Evolutionary conservation across 2,329 filamentous ascomycete species (phyloP), one percentile per base, ranked within the genome.

Genomic region (Lasiodiplodia sp.): DNA sequence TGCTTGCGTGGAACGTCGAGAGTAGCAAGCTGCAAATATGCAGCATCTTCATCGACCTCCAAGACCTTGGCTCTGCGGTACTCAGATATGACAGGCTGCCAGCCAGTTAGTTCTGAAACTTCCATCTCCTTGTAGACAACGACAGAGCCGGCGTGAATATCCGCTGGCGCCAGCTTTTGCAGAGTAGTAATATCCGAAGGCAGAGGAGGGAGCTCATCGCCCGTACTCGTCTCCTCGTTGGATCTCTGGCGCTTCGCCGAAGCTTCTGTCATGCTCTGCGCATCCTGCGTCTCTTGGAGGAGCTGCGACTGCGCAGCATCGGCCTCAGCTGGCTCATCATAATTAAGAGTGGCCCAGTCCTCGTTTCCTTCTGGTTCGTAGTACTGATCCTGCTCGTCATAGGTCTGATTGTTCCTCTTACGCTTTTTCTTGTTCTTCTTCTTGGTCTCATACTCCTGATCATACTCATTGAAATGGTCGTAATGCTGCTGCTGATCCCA

Each of bases 401-500:
- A 72, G 16, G 72, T 68, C 67, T 73, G 25, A 55, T 72, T 66
- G 57, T 69, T 66, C 52, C 68, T 58, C 2, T 73, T 70, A 82
- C 73, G 21, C 78, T 83, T 77, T 72, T 84, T 81, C 70, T 83
- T 77, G 49, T 79, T 81, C 72, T 86, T 86, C 70, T 85, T 83
- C 72, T 88, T 87, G 71, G 84, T 87, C 47, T 52, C 49, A 74
- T 79, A 71, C n/a, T 47, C 5, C 44, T 21, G 44, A 8, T 47
- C 44, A n/a, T 47, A 47, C 44, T 21, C 44, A 18, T 21, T 3
- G 10, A n/a, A 47, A 6, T n/a, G 40, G 83, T 84, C 74, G 72
- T 75, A 62, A 75, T 87, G 85, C 74, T 94, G 92, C 70, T 93
- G 90, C 3, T 88, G 86, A 78, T 97, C 93, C 95, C 94, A 97